Conservation (phyloP, 495 filamentous ascomycete genomes). For the Trichocladium uniseriatum region DNA sequence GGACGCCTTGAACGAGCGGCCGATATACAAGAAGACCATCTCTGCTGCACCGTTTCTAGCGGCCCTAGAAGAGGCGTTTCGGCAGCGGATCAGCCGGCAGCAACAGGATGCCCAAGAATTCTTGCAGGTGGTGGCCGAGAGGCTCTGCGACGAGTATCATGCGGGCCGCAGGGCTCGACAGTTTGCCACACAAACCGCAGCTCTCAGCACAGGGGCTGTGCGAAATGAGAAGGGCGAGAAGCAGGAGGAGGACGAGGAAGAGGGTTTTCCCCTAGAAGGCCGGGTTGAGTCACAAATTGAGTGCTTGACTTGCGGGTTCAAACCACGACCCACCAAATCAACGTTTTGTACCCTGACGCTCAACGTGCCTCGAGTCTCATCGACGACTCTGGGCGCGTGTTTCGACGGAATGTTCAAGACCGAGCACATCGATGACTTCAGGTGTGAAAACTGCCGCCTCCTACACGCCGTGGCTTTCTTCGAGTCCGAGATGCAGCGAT, state of each 20-base stretch:
- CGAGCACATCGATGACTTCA: constrained; percentile 94
- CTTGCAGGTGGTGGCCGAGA: constrained; percentile 83
- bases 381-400: constrained; percentile 49
- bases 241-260: constrained; percentile 41
- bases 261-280: constrained; percentile 81
- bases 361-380: constrained; percentile 67
- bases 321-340: constrained; percentile 70
- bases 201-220: not conserved
- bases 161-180: constrained; percentile 63
- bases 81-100: constrained; percentile 78
- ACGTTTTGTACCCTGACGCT: constrained; percentile 88
- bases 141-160: constrained; percentile 87
- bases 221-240: constrained; percentile 27
- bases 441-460: constrained; percentile 87
- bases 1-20: constrained; percentile 87
- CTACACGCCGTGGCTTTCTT: constrained; percentile 50
- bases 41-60: constrained; percentile 71
- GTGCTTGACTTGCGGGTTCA: constrained; percentile 80
- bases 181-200: constrained; percentile 25
- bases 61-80: constrained; percentile 75
- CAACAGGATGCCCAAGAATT: constrained; percentile 99
- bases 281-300: constrained; percentile 85
- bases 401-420: constrained; percentile 92
- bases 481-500: constrained; percentile 31
- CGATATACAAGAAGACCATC: constrained; percentile 89